Conservation (phyloP, 306 rosid genomes). For the Ziziphus jujuba region DNA sequence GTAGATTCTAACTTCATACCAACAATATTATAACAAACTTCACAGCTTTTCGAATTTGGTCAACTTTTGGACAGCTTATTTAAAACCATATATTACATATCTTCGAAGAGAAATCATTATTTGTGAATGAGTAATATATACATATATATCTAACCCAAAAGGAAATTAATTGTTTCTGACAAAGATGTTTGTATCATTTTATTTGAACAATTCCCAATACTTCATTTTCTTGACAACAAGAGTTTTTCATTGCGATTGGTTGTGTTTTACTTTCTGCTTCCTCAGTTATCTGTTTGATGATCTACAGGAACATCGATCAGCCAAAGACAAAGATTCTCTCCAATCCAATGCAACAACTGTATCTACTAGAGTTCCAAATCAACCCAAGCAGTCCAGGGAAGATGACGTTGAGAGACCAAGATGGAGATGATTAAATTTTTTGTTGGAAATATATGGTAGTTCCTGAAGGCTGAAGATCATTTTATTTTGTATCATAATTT, state of each 20-base stretch:
- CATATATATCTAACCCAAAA: no score
- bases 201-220: background rate
- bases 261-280: constrained; percentile 3
- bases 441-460: constrained; percentile 24
- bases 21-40: no score
- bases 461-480: constrained; percentile 34
- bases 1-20: no score
- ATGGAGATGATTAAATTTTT: constrained; percentile 44
- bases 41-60: no score
- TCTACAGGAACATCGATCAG: constrained; percentile 68
- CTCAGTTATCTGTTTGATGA: constrained; percentile 12
- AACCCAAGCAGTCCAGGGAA: constrained; percentile 35
- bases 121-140: no score
- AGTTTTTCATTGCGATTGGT: background rate
- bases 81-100: no score
- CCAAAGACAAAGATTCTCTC: constrained; percentile 49
- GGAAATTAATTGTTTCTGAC: no score
- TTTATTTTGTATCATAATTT: constrained; percentile 30
- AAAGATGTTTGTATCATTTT: no score
- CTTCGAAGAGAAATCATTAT: no score
- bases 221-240: background rate
- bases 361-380: constrained; percentile 40
- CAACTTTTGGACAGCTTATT: no score
- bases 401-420: constrained; percentile 37
- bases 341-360: constrained; percentile 38